Base-by-base conservation (phyloP, 768 basidiomycete species). In the Lactarius quietus region DNA sequence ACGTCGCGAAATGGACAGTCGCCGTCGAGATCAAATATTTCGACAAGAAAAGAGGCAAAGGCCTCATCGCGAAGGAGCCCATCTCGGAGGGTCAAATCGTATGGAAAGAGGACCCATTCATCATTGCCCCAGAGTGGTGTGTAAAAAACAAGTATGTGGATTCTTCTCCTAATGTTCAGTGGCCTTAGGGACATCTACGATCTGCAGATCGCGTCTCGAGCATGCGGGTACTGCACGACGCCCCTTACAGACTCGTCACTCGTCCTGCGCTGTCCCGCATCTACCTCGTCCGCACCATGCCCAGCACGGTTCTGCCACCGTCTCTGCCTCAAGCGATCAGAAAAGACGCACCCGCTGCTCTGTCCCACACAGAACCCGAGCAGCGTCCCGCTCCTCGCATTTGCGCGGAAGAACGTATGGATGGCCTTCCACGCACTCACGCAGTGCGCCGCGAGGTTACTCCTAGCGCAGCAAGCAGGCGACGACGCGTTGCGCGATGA, bases 101-200 rank as follows among this genome's bases (percentile, higher is more conserved):
- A 20, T 95, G 93, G 92, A 88, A 86, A 64, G 93, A 95, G 72
- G 89, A 92, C 71, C 91, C 90, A 1, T 92, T 88, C 72, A 75
- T 88, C 53, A 75, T 92, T 26, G 88, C 89, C n/a, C 86, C 90
- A n/a, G 88, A 90, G 76, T 90, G 87, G 89, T 90, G 73, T 66
- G 79, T 51, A 51, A 51, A 51, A 14, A 51, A 51, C 26, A 10
- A 26, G 48, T 51, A 51, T 51, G 48, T 51, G 26, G n/a, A n/a
- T n/a, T n/a, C n/a, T 26, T 51, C 26, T 26, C 48, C 48, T 56
- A n/a, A 41, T n/a, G 23, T 52, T 18, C 17, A 59, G 18, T 20
- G 29, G 36, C 64, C 33, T 45, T 60, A 93, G 92, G 88, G 86
- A 88, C n/a, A 81, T 94, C 43, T 90, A 86, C 71, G 86, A 92